Evolutionary conservation across 495 filamentous ascomycete genomes (phyloP).

Genomic region (Aspergillus coremiiformis): DNA sequence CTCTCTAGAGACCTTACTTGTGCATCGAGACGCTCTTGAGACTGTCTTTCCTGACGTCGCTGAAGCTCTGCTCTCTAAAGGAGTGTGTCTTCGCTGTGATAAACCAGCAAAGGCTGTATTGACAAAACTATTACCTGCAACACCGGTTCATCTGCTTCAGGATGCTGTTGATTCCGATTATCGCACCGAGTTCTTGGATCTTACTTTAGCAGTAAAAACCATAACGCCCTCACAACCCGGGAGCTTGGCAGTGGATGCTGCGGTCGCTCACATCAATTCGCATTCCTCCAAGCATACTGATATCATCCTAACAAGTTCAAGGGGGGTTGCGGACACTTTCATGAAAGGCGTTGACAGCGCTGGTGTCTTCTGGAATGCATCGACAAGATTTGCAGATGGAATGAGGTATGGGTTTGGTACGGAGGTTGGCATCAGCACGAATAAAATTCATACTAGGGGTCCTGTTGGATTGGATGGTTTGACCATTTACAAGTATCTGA

Average conservation of each 20-base stretch:
- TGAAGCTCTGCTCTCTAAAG: constrained; percentile 60
- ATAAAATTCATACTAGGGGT: constrained; percentile 92
- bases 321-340: constrained; percentile 63
- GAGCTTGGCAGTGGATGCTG: constrained; percentile 48
- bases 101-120: constrained; percentile 54
- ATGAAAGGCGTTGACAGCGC: constrained; percentile 80
- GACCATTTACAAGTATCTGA: constrained; percentile 93
- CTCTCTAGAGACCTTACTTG: constrained; percentile 77
- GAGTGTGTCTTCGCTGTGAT: constrained; percentile 84
- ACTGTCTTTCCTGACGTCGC: constrained; percentile 67
- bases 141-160: constrained; percentile 45
- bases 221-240: constrained; percentile 40
- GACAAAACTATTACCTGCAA: constrained; percentile 21
- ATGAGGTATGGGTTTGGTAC: constrained; percentile 97
- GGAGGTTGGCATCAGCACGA: constrained; percentile 96
- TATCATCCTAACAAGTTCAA: constrained; percentile 67
- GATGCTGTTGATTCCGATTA: constrained; percentile 64
- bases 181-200: constrained; percentile 81
- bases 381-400: constrained; percentile 88
- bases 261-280: constrained; percentile 80
- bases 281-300: constrained; percentile 96
- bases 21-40: constrained; percentile 63
- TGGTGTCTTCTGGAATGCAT: constrained; percentile 95
- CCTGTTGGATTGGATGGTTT: constrained; percentile 91
- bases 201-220: constrained; percentile 77